Base-by-base conservation (phyloP, 306 rosid species). In the Cucumis hystrix region DNA sequence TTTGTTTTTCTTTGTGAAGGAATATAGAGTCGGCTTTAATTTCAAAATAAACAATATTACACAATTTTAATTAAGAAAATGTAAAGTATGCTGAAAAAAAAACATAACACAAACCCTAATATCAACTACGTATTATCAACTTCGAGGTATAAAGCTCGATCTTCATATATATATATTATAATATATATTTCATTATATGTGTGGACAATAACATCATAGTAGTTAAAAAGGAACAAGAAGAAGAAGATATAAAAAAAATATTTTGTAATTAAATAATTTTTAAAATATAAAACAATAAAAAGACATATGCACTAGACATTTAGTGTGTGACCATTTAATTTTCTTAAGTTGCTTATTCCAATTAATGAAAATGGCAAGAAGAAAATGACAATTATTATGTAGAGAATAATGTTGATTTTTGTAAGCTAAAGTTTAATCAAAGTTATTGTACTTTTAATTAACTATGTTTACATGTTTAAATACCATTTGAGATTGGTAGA, bases 271-370 rank as follows among this genome's bases (percentile, higher is more conserved):
- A 65, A 65, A 65, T 17, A 43, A 17, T 65, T 65, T 65, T 65
- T 17, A 39, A 37, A 37, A 18, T 35, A 17, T 15, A 35, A 33
- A 17, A 16, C 17, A 43, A 8, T 9, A n/a, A n/a, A 21, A 68
- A 68, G 74, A 68, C 74, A 68, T 20, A 41, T 41, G 74, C 74
- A 68, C 17, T 14, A 20, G 47, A 68, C 74, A 66, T 65, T 65
- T 28, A 25, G 37, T 33, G 41, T 65, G 25, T 65, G 45, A 35
- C 52, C 25, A 5, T 65, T 68, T 43, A 18, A 43, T n/a, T 2
- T 66, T 20, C 23, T 11, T 39, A 11, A n/a, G 13, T 3, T 68
- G 2, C 12, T 43, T 68, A 13, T 68, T 68, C 21, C 74, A 68
- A 68, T 41, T 43, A 65, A 65, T 35, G 51, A 41, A 41, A 68